These are phyloP conservation scores for Beauveria sp. DNA, from an alignment of 2,329 filamentous ascomycete species.

Conservation along the genomic window DNA sequence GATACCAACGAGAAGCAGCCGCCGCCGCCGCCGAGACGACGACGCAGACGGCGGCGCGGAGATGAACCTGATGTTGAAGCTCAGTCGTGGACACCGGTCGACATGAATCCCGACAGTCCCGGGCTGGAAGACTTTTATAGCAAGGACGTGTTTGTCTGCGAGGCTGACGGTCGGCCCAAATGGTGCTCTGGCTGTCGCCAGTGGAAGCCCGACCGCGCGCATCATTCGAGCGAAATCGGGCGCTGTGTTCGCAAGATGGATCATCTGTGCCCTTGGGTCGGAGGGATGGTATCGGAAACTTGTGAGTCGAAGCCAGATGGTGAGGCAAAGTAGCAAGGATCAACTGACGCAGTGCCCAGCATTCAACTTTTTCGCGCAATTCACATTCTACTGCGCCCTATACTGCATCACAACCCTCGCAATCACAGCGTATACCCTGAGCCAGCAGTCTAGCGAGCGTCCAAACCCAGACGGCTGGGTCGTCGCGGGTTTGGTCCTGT, in stretches of 20 bases:
- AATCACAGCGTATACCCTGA: slow-evolving; percentile 56
- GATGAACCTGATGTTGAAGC: slow-evolving; percentile 17
- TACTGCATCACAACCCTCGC: slow-evolving; percentile 60
- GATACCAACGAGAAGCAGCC: slow-evolving; percentile 22
- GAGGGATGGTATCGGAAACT: slow-evolving; percentile 80
- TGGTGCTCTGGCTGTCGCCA: slow-evolving; percentile 81
- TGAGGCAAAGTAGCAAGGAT: background rate
- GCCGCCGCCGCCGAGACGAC: slow-evolving; percentile 22
- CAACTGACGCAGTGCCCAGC: slow-evolving; percentile 31
- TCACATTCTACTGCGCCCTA: slow-evolving; percentile 63
- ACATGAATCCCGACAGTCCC: slow-evolving; percentile 50
- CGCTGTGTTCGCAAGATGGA: slow-evolving; percentile 88
- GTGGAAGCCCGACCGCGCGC: slow-evolving; percentile 82
- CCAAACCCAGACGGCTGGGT: slow-evolving; percentile 47
- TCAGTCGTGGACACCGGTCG: slow-evolving; percentile 30
- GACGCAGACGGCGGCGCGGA: slow-evolving; percentile 13
- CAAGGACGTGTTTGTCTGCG: slow-evolving; percentile 77
- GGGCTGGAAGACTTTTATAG: slow-evolving; percentile 72
- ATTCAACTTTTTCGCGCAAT: slow-evolving; percentile 91
- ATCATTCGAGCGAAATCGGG: slow-evolving; percentile 76
- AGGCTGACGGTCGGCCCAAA: slow-evolving; percentile 71
- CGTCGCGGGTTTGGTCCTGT: slow-evolving; percentile 58
- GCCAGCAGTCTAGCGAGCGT: slow-evolving; percentile 40
- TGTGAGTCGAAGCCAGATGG: slow-evolving; percentile 34
- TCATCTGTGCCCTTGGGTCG: slow-evolving; percentile 96